Evolutionary conservation across 1,284 basidiomycete genomes (phyloP).

Genomic region (Cryptococcus sp.): DNA sequence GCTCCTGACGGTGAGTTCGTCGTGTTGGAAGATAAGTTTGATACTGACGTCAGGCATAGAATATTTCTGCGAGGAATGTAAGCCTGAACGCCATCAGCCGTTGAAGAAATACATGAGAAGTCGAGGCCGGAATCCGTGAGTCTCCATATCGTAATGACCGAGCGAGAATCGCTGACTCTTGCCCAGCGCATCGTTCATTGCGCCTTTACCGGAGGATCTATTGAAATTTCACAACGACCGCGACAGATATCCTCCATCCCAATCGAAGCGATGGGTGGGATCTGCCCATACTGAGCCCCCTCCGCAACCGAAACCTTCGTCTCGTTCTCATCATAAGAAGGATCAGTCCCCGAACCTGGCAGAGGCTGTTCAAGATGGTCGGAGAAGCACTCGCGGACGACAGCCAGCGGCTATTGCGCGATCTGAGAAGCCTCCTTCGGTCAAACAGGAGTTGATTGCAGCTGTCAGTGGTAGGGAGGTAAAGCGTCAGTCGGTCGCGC

Average conservation of each 20-base stretch:
- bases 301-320: slow-evolving; percentile 24
- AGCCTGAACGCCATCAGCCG: slow-evolving; percentile 79
- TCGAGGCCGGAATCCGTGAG: slow-evolving; percentile 43
- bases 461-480: background rate
- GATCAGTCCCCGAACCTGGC: slow-evolving; percentile 15
- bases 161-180: slow-evolving; percentile 5
- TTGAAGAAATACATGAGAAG: slow-evolving; percentile 65
- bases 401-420: slow-evolving; percentile 5
- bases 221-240: slow-evolving; percentile 30
- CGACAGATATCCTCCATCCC: slow-evolving; percentile 48
- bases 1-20: slow-evolving; percentile 68
- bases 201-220: slow-evolving; percentile 46
- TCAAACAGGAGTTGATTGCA: background rate
- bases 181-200: slow-evolving; percentile 34
- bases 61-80: slow-evolving; percentile 91
- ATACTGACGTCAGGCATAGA: slow-evolving; percentile 32
- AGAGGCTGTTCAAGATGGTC: slow-evolving; percentile 9
- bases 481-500: slow-evolving; percentile 1
- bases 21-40: background rate
- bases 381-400: slow-evolving; percentile 14
- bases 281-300: slow-evolving; percentile 17
- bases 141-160: slow-evolving; percentile 13
- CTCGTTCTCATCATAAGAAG: slow-evolving; percentile 38
- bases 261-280: slow-evolving; percentile 50
- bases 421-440: slow-evolving; percentile 16